Percentiles rank a stretch among this genome's conserved stretches.
Evolutionary conservation across 257 asterid genomes (phyloP).

Genomic region (Schizonepeta tenuifolia): DNA sequence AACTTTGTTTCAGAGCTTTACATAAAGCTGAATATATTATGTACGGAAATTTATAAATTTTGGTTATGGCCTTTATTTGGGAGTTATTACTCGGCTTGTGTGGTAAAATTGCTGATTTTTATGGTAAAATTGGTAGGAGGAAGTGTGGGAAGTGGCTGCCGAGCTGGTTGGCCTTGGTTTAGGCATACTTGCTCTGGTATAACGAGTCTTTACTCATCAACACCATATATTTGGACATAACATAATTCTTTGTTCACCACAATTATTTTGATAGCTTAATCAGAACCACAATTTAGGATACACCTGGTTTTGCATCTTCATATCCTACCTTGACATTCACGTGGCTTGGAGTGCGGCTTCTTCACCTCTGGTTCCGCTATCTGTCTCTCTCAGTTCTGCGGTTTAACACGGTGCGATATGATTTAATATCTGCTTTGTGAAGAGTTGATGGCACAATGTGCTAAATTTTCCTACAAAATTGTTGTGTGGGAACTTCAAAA

Average conservation of each 20-base stretch:
- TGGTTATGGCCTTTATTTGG: background rate
- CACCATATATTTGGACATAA: constrained; percentile 24
- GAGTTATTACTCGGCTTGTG: constrained; percentile 19
- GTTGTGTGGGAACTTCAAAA: background rate
- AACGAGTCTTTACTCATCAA: constrained; percentile 29
- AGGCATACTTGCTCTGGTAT: constrained; percentile 86
- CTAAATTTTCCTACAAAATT: background rate
- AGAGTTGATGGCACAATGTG: background rate
- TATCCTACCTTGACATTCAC: constrained; percentile 63
- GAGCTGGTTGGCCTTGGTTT: constrained; percentile 90
- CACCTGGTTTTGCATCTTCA: constrained; percentile 72
- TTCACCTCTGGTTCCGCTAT: constrained; percentile 96
- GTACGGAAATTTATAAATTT: constrained; percentile 9
- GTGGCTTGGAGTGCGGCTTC: constrained; percentile 79
- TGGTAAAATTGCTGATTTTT: constrained; percentile 31
- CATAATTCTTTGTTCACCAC: constrained; percentile 31
- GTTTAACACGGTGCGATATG: constrained; percentile 71
- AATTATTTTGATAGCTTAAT: constrained; percentile 42
- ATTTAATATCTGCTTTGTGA: constrained; percentile 21
- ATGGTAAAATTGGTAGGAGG: constrained; percentile 65
- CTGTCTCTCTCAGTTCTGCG: constrained; percentile 82
- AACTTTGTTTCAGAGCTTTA: constrained; percentile 16
- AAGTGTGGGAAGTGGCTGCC: constrained; percentile 99
- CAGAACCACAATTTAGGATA: constrained; percentile 63
- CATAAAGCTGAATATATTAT: constrained; percentile 4